phyloP scores from a whole-genome alignment of 2,329 filamentous ascomycete genomes.

The Botrytis fabae region DNA sequence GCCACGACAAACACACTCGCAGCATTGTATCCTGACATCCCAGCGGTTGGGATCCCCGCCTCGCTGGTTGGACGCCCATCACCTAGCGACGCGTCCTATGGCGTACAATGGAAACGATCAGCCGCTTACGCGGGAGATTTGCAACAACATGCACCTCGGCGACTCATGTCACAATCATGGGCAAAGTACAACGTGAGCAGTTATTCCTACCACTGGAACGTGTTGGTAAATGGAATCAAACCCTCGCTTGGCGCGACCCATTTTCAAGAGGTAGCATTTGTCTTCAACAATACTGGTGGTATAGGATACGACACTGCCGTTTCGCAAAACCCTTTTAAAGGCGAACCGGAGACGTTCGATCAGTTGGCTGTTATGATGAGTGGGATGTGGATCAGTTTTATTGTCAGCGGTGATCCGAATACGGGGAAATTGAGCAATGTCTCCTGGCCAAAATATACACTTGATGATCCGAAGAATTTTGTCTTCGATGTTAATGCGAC shows the following conservation, averaged over 20 bases:
- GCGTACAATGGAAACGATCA: conserved; percentile 19
- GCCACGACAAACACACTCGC: conserved; percentile 4
- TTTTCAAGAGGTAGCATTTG: conserved; percentile 49
- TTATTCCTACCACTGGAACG: conserved; percentile 65
- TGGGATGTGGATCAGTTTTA: conserved; percentile 35
- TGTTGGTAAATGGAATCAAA: conserved; percentile 48
- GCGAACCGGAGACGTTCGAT: conserved; percentile 25
- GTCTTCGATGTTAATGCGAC: conserved; percentile 52
- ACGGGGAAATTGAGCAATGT: conserved; percentile 16
- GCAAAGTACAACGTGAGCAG: conserved; percentile 49
- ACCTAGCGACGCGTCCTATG: conserved; percentile 11
- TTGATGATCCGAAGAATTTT: conserved; percentile 44
- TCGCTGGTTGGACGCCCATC: conserved; percentile 27
- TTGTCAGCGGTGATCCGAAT: conserved; percentile 33
- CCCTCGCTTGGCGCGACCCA: conserved; percentile 51
- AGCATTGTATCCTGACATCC: conserved; percentile 50
- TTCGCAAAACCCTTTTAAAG: conserved; percentile 29
- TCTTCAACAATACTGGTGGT: conserved; percentile 40
- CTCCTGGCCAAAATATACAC: conserved; percentile 49
- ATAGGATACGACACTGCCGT: conserved; percentile 31
- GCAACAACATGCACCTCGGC: conserved; percentile 55
- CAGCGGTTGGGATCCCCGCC: conserved; percentile 50
- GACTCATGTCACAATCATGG: conserved; percentile 55
- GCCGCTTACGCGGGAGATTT: conserved; percentile 57
- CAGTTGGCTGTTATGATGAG: conserved; percentile 31